These are phyloP conservation scores for Penicillium cataractarum DNA, from an alignment of 495 filamentous ascomycete species.

Conservation along the genomic window DNA sequence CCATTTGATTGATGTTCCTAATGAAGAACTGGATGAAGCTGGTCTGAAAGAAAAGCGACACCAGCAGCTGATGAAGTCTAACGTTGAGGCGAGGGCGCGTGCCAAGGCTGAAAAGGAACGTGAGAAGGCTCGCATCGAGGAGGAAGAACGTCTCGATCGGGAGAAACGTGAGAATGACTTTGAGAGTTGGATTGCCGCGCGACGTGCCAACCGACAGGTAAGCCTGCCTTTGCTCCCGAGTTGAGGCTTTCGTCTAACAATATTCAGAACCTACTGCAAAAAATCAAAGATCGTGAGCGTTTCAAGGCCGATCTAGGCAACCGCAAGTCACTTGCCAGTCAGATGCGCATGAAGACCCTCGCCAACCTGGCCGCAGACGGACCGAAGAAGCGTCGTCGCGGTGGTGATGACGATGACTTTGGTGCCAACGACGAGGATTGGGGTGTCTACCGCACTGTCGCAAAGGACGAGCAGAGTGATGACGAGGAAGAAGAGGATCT, in stretches of 20 bases:
- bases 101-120: slow-evolving; percentile 95
- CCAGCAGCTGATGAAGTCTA: slow-evolving; percentile 89
- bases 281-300: slow-evolving; percentile 89
- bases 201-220: slow-evolving; percentile 71
- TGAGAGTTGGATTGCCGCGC: slow-evolving; percentile 83
- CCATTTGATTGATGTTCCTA: slow-evolving; percentile 83
- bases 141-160: slow-evolving; percentile 79
- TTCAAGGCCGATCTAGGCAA: slow-evolving; percentile 92
- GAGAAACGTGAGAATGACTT: slow-evolving; percentile 83
- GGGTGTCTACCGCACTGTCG: slow-evolving; percentile 92
- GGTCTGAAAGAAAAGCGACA: slow-evolving; percentile 86
- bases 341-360: slow-evolving; percentile 98
- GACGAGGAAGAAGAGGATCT: slow-evolving; percentile 89
- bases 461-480: slow-evolving; percentile 74
- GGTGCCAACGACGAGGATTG: slow-evolving; percentile 97
- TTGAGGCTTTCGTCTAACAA: not conserved
- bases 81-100: slow-evolving; percentile 86
- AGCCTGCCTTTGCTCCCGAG: slow-evolving; percentile 9
- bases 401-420: slow-evolving; percentile 84
- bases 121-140: slow-evolving; percentile 79
- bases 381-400: slow-evolving; percentile 81
- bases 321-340: slow-evolving; percentile 90
- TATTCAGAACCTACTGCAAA: slow-evolving; percentile 63
- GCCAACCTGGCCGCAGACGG: slow-evolving; percentile 93
- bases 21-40: slow-evolving; percentile 91